Conservation (phyloP, 805 yeast genomes). For the Candida nemodendra region DNA sequence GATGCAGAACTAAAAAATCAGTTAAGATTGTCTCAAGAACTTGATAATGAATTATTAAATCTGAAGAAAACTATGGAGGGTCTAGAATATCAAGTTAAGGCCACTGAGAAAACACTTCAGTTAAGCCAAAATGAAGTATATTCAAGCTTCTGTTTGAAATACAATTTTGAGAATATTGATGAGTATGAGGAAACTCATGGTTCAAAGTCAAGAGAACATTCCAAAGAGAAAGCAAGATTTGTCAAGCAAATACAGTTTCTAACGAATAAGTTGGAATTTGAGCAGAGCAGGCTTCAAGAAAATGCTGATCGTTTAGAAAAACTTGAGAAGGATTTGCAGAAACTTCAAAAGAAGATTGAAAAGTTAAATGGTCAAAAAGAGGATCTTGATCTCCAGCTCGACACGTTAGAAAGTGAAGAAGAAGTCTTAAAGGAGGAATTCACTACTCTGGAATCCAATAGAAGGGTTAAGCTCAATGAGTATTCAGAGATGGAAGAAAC, state of each 20-base stretch:
- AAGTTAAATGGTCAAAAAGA: conserved; percentile 35
- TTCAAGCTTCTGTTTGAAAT: conserved; percentile 49
- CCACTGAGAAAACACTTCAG: conserved; percentile 14
- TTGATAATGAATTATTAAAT: conserved; percentile 20
- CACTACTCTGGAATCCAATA: conserved; percentile 13
- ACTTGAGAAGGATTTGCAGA: conserved; percentile 39
- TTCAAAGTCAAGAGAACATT: conserved; percentile 48
- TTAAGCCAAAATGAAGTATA: conserved; percentile 47
- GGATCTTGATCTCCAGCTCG: conserved; percentile 33
- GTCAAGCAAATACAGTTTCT: conserved; percentile 60
- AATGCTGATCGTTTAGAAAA: conserved; percentile 46
- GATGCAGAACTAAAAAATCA: conserved; percentile 53
- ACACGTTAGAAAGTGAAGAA: conserved; percentile 40
- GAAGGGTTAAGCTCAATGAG: conserved; percentile 16
- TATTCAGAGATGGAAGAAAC: conserved; percentile 29
- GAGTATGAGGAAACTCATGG: conserved; percentile 76
- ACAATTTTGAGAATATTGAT: conserved; percentile 54
- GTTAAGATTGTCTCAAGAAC: conserved; percentile 17
- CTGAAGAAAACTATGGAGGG: conserved; percentile 27
- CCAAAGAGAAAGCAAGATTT: conserved; percentile 60
- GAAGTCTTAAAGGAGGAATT: conserved; percentile 38
- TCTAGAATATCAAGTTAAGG: conserved; percentile 29
- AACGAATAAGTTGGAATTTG: conserved; percentile 63
- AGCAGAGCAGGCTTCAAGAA: conserved; percentile 54
- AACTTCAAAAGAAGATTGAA: conserved; percentile 35